Evolutionary conservation across 495 filamentous ascomycete genomes (phyloP).

Genomic region (Penicillium simplicissimum): DNA sequence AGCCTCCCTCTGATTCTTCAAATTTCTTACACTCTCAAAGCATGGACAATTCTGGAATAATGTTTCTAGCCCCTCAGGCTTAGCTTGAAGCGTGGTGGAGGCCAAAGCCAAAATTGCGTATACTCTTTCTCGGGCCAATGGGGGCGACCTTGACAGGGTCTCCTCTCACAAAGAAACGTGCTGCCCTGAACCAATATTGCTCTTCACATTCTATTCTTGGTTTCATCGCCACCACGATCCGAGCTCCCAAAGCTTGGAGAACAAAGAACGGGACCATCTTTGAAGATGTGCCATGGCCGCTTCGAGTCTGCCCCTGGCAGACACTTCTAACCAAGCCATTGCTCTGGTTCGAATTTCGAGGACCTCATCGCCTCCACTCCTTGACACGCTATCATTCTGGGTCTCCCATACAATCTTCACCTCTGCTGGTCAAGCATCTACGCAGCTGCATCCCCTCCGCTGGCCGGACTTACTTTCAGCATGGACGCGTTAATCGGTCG

Average conservation of each 20-base stretch:
- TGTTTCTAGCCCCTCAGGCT: neutral
- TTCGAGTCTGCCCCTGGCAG: neutral
- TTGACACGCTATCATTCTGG: neutral
- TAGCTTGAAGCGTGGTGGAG: neutral
- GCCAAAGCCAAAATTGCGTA: neutral
- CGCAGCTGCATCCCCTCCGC: neutral
- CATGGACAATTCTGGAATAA: neutral
- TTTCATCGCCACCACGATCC: neutral
- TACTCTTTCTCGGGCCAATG: neutral
- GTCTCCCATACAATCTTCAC: neutral
- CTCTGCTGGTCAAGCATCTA: neutral
- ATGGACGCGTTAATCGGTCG: conserved; percentile 17
- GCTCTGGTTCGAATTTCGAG: neutral
- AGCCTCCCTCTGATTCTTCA: neutral
- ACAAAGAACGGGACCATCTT: neutral
- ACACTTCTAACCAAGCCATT: neutral
- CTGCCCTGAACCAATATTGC: neutral
- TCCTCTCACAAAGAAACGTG: neutral
- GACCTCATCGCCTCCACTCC: neutral
- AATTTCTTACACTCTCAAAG: neutral
- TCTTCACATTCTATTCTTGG: neutral
- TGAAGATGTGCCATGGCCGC: neutral
- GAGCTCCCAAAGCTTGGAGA: neutral
- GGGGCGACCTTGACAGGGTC: neutral
- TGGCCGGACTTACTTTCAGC: neutral